Evolutionary conservation across 164 flowering plant species (phyloP).

Genomic region (Litsea cubeba): DNA sequence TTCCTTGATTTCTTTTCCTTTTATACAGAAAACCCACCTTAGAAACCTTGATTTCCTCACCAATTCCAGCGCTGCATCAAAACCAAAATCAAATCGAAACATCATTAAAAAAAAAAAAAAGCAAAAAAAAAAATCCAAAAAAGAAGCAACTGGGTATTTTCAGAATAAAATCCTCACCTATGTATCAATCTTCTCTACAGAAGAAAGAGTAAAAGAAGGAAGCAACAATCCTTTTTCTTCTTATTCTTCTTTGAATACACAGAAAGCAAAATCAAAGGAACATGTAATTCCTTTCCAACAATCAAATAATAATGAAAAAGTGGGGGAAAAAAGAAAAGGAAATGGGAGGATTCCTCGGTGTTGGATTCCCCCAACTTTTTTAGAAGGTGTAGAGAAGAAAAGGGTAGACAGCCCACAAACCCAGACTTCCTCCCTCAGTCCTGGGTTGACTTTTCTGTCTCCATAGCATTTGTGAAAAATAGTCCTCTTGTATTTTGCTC

Average conservation of each 20-base stretch:
- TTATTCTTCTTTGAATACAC: slow-evolving; percentile 5
- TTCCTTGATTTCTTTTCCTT: too few species aligned
- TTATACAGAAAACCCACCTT: slow-evolving; percentile 11
- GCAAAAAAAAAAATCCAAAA: neutral
- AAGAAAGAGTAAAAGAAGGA: neutral
- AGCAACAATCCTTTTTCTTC: neutral
- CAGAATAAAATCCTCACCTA: slow-evolving; percentile 23
- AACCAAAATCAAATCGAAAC: neutral
- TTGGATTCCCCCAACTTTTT: slow-evolving; percentile 1
- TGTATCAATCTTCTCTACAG: slow-evolving; percentile 16
- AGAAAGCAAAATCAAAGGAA: neutral
- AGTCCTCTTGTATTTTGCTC: too few species aligned
- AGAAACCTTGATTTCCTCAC: neutral
- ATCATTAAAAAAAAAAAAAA: slow-evolving; percentile 3
- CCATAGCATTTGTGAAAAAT: neutral
- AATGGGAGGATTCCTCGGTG: neutral
- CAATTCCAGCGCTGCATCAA: slow-evolving; percentile 4
- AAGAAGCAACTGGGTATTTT: slow-evolving; percentile 7
- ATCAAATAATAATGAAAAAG: slow-evolving; percentile 2
- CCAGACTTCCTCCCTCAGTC: slow-evolving; percentile 7
- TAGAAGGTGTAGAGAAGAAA: neutral
- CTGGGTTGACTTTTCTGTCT: slow-evolving; percentile 10
- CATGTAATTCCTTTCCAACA: neutral
- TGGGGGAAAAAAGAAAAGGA: neutral
- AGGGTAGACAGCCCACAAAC: neutral